Percentiles rank a stretch among this genome's conserved stretches.
These are phyloP conservation scores for Podila epigama DNA, from an alignment of 192 early-diverging fungal species.

Conservation along the genomic window DNA sequence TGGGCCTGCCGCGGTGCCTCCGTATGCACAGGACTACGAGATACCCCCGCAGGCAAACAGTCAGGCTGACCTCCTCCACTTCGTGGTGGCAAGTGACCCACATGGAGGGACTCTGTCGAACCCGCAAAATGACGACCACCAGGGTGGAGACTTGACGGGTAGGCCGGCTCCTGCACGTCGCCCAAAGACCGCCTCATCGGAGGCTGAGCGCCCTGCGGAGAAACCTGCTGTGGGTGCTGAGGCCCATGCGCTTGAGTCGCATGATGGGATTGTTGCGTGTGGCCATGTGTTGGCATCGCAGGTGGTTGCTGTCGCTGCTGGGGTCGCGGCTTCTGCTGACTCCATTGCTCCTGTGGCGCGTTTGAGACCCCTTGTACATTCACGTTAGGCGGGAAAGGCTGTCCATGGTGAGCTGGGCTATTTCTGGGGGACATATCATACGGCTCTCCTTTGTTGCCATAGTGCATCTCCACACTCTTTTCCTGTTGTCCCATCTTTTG, in stretches of 20 bases:
- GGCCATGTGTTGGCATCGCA: not conserved
- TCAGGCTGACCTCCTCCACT: slow-evolving; percentile 3
- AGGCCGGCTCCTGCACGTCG: not conserved
- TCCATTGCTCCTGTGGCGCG: slow-evolving; percentile 16
- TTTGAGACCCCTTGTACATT: not conserved
- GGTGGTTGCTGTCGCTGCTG: slow-evolving; percentile 6
- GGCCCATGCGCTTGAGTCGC: not conserved
- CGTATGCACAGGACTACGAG: not conserved
- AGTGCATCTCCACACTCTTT: not conserved
- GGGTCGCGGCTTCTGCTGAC: not conserved
- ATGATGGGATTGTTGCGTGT: not conserved
- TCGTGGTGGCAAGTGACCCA: not conserved
- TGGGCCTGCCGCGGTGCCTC: slow-evolving; percentile 9
- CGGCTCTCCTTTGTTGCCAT: not conserved
- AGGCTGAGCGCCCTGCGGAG: not conserved
- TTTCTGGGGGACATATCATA: not conserved
- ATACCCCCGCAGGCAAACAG: not conserved
- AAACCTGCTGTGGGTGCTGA: not conserved
- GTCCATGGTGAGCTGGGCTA: not conserved
- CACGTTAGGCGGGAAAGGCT: not conserved
- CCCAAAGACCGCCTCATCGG: not conserved
- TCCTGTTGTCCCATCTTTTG: not conserved
- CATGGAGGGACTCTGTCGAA: not conserved
- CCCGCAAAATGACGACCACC: not conserved
- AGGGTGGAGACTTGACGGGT: not conserved